Percentiles rank a stretch among this genome's conserved stretches.
phyloP scores from a whole-genome alignment of 2,329 filamentous ascomycete species.

The Apiospora hydei region DNA sequence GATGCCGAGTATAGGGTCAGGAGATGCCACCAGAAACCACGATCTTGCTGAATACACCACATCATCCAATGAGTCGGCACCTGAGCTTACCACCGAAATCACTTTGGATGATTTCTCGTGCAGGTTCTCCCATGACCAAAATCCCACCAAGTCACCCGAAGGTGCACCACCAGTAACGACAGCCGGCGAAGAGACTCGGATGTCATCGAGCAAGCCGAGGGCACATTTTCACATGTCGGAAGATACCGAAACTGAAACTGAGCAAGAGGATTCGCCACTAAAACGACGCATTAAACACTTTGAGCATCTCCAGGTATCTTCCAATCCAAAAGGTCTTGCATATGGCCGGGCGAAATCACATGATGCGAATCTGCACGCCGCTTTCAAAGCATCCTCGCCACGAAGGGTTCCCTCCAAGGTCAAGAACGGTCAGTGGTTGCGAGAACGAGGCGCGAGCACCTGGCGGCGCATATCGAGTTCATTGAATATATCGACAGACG shows the following conservation, averaged over 20 bases:
- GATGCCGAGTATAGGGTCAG: background rate
- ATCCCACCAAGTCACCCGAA: background rate
- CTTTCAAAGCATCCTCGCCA: slow-evolving; percentile 11
- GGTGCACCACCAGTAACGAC: slow-evolving; percentile 18
- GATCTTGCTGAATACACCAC: slow-evolving; percentile 2
- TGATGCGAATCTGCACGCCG: slow-evolving; percentile 22
- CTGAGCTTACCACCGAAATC: slow-evolving; percentile 40
- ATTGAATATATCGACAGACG: slow-evolving; percentile 35
- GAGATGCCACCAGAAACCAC: background rate
- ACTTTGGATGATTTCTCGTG: slow-evolving; percentile 40
- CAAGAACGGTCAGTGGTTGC: slow-evolving; percentile 34
- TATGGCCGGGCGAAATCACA: slow-evolving; percentile 27
- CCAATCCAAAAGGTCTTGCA: slow-evolving; percentile 18
- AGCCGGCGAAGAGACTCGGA: background rate
- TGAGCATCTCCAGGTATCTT: slow-evolving; percentile 33
- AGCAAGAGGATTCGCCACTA: slow-evolving; percentile 36
- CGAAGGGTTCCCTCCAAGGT: background rate
- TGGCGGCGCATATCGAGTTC: slow-evolving; percentile 42
- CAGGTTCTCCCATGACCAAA: slow-evolving; percentile 5
- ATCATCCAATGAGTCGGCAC: slow-evolving; percentile 28
- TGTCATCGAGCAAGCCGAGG: slow-evolving; percentile 7
- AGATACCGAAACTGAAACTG: background rate
- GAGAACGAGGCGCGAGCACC: slow-evolving; percentile 34
- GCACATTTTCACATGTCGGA: background rate
- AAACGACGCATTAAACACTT: slow-evolving; percentile 40